These are phyloP conservation scores for Ogataea nakhonphanomensis DNA, from an alignment of 805 yeast genomes.

Conservation along the genomic window DNA sequence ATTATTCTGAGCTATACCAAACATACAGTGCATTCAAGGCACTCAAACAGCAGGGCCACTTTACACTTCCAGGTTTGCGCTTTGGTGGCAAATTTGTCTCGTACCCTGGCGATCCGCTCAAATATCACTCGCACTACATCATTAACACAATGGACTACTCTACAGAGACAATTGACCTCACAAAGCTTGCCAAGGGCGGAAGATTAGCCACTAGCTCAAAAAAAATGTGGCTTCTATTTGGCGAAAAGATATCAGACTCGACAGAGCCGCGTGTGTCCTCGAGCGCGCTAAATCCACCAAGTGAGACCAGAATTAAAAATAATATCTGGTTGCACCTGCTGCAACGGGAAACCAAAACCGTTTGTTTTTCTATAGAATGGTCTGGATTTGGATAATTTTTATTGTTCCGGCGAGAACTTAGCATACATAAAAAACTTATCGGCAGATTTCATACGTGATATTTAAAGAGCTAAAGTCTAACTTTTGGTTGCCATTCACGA, in stretches of 20 bases:
- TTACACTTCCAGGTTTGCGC: conserved; percentile 76
- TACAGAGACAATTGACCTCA: conserved; percentile 51
- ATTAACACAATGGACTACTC: conserved; percentile 49
- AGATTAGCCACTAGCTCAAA: conserved; percentile 90
- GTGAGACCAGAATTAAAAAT: conserved; percentile 12
- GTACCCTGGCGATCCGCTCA: conserved; percentile 91
- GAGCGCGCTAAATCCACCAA: too few species aligned
- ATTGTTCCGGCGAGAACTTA: background rate
- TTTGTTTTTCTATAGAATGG: conserved; percentile 84
- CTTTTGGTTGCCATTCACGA: background rate
- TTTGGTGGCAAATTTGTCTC: conserved; percentile 89
- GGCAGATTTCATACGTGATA: conserved; percentile 24
- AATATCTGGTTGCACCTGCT: background rate
- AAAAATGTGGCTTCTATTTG: conserved; percentile 69
- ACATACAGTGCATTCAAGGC: conserved; percentile 21
- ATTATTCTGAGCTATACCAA: conserved; percentile 10
- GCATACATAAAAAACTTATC: background rate
- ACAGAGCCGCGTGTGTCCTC: too few species aligned
- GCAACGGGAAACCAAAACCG: conserved; percentile 27
- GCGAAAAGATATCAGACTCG: conserved; percentile 17
- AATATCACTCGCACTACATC: conserved; percentile 84
- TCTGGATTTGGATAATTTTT: conserved; percentile 78
- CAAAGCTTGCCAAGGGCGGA: conserved; percentile 76
- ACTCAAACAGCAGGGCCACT: conserved; percentile 36
- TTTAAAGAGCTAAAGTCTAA: background rate